These are phyloP conservation scores for Colletotrichum aenigma DNA, from an alignment of 2,329 filamentous ascomycete species.

Conservation along the genomic window DNA sequence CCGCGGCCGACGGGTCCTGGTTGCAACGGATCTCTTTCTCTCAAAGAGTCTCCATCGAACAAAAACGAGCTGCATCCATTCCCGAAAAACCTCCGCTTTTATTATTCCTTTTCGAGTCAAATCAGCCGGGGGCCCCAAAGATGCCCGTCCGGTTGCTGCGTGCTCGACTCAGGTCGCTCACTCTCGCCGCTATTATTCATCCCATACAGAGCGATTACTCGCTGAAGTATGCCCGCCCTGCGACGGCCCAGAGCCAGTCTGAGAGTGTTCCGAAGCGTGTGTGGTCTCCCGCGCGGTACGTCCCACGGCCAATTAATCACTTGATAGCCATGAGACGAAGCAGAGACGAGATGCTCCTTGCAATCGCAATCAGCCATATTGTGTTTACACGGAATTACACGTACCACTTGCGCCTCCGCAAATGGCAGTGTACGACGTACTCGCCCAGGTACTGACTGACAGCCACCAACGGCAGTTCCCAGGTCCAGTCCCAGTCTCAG, in stretches of 20 bases:
- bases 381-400: background rate
- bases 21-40: background rate
- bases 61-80: conserved; percentile 5
- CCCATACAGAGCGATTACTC: background rate
- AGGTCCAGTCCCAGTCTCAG: background rate
- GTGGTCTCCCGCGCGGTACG: background rate
- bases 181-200: background rate
- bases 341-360: background rate
- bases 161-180: background rate
- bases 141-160: background rate
- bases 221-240: background rate
- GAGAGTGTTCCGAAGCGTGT: background rate
- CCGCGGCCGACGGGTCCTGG: background rate
- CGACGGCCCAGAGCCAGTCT: background rate
- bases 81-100: conserved; percentile 17
- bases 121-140: background rate
- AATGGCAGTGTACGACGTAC: background rate
- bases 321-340: background rate
- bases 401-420: background rate
- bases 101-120: background rate
- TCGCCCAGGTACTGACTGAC: background rate
- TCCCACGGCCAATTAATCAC: background rate
- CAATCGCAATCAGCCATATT: background rate
- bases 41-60: background rate
- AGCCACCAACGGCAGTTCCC: background rate